Percentiles rank a stretch among this genome's conserved stretches.
phyloP scores from a whole-genome alignment of 192 early-diverging fungal species.

The Cetraspora pellucida region DNA sequence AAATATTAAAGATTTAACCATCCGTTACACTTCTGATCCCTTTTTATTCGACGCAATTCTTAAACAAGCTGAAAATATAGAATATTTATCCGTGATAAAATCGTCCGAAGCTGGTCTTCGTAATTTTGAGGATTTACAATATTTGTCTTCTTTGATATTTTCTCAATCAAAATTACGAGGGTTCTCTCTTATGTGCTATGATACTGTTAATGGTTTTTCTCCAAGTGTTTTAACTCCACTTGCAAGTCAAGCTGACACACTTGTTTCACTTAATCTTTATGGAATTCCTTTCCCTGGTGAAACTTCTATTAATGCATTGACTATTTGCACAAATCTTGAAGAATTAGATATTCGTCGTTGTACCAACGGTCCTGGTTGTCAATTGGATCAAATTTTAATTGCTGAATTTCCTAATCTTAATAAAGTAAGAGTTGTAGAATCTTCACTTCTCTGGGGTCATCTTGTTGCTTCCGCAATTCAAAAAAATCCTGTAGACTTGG shows the following conservation, averaged over 20 bases:
- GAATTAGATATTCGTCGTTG: conserved; percentile 16
- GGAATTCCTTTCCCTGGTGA: conserved; percentile 13
- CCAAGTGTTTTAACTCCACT: conserved; percentile 20
- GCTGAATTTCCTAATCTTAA: background rate
- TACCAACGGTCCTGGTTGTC: background rate
- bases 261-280: conserved; percentile 4
- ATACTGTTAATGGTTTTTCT: conserved; percentile 4
- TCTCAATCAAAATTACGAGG: conserved; percentile 1
- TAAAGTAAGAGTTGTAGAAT: conserved; percentile 12
- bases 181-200: conserved; percentile 5
- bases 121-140: conserved; percentile 17
- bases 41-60: conserved; percentile 2
- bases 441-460: background rate
- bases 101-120: background rate
- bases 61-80: conserved; percentile 8
- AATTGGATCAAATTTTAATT: background rate
- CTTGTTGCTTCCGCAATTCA: background rate
- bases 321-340: background rate
- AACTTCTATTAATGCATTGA: background rate
- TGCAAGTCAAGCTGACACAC: conserved; percentile 12
- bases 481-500: conserved; percentile 11
- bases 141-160: conserved; percentile 8
- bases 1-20: conserved; percentile 10
- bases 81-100: conserved; percentile 4
- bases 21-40: background rate